Percentiles rank a stretch among this genome's conserved stretches.
phyloP scores from a whole-genome alignment of 208 protist species.

The Zelonia costaricensis region DNA sequence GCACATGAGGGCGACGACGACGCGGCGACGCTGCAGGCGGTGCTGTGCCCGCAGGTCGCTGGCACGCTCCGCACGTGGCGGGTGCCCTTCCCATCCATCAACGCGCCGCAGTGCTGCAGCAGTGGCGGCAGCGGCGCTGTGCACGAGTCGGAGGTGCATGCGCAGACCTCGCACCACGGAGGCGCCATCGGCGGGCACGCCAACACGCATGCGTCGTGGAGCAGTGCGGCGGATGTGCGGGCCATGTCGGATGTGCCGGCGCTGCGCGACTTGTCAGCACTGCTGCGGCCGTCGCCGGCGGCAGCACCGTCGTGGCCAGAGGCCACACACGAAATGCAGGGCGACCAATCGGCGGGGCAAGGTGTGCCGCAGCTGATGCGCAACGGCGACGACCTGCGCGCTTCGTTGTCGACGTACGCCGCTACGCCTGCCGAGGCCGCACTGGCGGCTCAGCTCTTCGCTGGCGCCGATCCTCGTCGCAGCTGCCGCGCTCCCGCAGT shows the following conservation, averaged over 20 bases:
- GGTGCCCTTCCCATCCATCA: not conserved
- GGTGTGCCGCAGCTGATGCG: not conserved
- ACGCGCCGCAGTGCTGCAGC: not conserved
- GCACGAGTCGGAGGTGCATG: not conserved
- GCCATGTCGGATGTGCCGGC: too few relatives aligned
- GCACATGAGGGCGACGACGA: not conserved
- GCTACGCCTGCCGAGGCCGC: not conserved
- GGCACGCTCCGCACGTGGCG: constrained; percentile 8
- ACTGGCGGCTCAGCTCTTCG: constrained; percentile 9
- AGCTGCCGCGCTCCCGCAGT: not conserved
- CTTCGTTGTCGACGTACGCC: not conserved
- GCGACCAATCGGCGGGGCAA: too few relatives aligned
- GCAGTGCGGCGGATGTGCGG: too few relatives aligned
- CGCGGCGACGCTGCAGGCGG: not conserved
- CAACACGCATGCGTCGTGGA: too few relatives aligned
- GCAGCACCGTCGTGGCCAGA: too few relatives aligned
- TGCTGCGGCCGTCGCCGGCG: too few relatives aligned
- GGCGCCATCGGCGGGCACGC: too few relatives aligned
- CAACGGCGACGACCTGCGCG: not conserved
- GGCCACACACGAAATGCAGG: too few relatives aligned
- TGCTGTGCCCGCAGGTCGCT: constrained; percentile 9
- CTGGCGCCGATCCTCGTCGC: not conserved
- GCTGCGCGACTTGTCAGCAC: too few relatives aligned
- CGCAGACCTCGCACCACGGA: too few relatives aligned
- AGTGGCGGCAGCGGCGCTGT: too few relatives aligned